Evolutionary conservation across 2,329 filamentous ascomycete genomes (phyloP), one percentile per base, ranked within the genome.

Genomic region (Penicillium paneum): DNA sequence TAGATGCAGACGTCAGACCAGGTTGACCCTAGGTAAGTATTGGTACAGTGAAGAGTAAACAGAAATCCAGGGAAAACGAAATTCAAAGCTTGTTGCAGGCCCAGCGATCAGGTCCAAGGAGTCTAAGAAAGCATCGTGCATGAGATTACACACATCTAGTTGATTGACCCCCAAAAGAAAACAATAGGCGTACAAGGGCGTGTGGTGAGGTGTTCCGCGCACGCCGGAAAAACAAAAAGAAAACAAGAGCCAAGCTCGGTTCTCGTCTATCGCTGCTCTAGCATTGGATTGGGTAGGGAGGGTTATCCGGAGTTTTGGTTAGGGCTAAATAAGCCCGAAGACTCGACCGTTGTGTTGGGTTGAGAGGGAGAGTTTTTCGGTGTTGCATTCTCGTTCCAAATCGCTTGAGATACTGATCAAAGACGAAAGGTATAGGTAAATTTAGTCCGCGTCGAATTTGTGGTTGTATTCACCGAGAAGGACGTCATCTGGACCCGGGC

Each of bases 381-480:
- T 58, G 49, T 65, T 59, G 56, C 62, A 56, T 58, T 49, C 55
- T 57, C 56, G 36, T 62, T 53, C 58, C 56, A 42, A 17, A 36
- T 44, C 39, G 52, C 46, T 50, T 40, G 46, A 49, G 28, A 39
- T 24, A 26, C 31, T 41, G 35, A 28, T 56, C 36, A 44, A 48
- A 52, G 43, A 56, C 52, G 57, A 49, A 54, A 57, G 32, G 13
- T 49, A 13, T 21, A 5, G 31, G 53, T 39, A 52, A 52, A 26
- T 45, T 71, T 64, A 78, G 64, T 87, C 85, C 48, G 84, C 81
- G 62, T 87, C 84, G 64, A 82, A 82, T 67, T 87, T 88, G 57
- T 81, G 82, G 60, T 80, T 81, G 67, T 86, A 88, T 65, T 93
- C 87, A 12, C 86, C 87, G 32, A 95, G 78, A 47, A 93, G 75